Percentiles rank a stretch among this genome's conserved stretches.
These are phyloP conservation scores for Ottelia alismoides DNA, from an alignment of 106 monocot species.

Conservation along the genomic window DNA sequence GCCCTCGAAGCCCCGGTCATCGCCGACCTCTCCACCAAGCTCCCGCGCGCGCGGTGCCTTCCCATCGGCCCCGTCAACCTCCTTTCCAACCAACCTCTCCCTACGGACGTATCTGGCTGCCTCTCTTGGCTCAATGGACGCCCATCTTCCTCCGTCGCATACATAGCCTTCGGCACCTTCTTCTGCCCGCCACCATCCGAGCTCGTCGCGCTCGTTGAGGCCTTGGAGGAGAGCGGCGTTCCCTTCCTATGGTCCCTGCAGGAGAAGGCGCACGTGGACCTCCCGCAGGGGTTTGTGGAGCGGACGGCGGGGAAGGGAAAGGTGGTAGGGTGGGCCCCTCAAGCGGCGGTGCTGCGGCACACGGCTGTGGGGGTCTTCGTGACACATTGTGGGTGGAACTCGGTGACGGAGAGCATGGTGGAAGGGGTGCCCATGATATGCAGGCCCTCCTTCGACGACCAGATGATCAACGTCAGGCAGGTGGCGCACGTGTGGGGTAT, in stretches of 20 bases:
- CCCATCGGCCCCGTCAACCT: not conserved
- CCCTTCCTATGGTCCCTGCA: slow-evolving; percentile 3
- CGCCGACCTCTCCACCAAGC: not conserved
- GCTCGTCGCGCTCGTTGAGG: not conserved
- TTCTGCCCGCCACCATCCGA: not conserved
- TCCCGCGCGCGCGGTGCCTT: not conserved
- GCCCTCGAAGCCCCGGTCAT: not conserved
- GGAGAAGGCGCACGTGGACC: not conserved
- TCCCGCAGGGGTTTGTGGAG: not conserved
- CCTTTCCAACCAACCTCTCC: not conserved
- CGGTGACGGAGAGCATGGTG: not conserved
- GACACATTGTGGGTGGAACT: slow-evolving; percentile 1
- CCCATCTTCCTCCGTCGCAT: not conserved
- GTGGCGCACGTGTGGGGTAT: not conserved
- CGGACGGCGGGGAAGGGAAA: not conserved
- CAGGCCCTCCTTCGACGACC: not conserved
- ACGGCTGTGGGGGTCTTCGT: not conserved
- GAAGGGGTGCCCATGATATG: slow-evolving; percentile 2
- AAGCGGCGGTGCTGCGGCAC: not conserved
- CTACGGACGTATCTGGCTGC: not conserved
- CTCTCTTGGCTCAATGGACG: not conserved
- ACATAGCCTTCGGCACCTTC: slow-evolving; percentile 2
- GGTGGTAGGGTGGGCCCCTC: slow-evolving; percentile 2
- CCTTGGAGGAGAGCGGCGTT: not conserved
- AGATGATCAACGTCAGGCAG: not conserved